Conservation (phyloP, 306 rosid species). For the Castanea crenata region DNA sequence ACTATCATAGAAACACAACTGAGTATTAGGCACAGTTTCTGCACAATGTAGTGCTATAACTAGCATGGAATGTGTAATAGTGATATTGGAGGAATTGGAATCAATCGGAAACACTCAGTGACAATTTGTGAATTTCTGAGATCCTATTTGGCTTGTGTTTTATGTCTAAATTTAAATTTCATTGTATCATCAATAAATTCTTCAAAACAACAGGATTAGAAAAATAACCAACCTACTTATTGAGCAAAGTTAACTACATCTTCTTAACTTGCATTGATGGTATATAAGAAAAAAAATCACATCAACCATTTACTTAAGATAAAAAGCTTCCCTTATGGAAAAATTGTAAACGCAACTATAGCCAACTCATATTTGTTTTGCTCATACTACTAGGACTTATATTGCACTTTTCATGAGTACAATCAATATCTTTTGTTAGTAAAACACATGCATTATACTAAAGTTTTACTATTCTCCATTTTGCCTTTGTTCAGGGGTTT, state of each 20-base stretch:
- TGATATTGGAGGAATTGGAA: neutral
- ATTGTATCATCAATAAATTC: neutral
- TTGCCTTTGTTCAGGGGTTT: conserved; percentile 61
- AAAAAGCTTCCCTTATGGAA: neutral
- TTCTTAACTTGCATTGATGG: neutral
- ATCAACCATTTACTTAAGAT: neutral
- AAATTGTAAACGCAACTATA: neutral
- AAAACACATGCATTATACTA: neutral
- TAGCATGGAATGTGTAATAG: neutral
- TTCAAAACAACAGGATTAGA: neutral
- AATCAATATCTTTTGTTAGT: neutral
- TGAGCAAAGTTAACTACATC: neutral
- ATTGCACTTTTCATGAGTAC: neutral
- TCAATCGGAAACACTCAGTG: neutral
- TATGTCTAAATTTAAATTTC: neutral
- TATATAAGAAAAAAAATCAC: neutral
- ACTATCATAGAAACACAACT: too few relatives aligned
- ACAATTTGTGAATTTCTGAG: neutral
- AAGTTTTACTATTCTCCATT: neutral
- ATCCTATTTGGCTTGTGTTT: neutral
- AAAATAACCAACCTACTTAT: neutral
- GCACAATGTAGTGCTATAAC: neutral
- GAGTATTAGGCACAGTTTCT: too few relatives aligned
- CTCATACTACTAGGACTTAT: neutral
- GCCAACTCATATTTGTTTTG: neutral